Conservation (phyloP, 805 yeast species). For the Candida lessepsii region DNA sequence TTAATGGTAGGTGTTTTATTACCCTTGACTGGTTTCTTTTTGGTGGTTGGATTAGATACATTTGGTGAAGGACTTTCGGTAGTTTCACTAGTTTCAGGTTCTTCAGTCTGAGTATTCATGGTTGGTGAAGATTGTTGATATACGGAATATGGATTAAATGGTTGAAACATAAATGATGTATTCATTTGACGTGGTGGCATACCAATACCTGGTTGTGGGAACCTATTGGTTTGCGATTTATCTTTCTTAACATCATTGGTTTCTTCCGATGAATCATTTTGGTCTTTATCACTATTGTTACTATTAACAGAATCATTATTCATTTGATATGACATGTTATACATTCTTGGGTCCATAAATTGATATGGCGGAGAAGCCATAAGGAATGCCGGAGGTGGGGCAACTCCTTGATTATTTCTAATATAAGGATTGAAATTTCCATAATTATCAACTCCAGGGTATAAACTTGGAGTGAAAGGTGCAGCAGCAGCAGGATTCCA, state of each 20-base stretch:
- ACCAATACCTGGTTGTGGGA: conserved; percentile 27
- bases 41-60: neutral
- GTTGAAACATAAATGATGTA: conserved; percentile 48
- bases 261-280: neutral
- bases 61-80: conserved; percentile 2
- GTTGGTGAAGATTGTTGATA: conserved; percentile 24
- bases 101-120: neutral
- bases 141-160: conserved; percentile 48
- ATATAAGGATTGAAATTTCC: neutral
- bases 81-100: conserved; percentile 5
- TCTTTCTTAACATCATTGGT: conserved; percentile 1
- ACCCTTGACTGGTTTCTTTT: conserved; percentile 1
- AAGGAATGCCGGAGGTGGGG: conserved; percentile 41
- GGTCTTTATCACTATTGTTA: conserved; percentile 3
- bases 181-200: conserved; percentile 30
- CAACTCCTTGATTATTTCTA: conserved; percentile 9
- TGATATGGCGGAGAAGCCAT: conserved; percentile 34
- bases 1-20: conserved; percentile 1
- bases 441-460: conserved; percentile 15
- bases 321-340: conserved; percentile 25
- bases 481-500: conserved; percentile 71
- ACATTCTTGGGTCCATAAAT: conserved; percentile 38
- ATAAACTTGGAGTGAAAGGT: conserved; percentile 49
- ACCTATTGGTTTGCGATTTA: neutral
- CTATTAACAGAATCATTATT: conserved; percentile 11